A percentile compares a stretch with the other conserved stretches of the same genome.
Evolutionary conservation across 2,329 filamentous ascomycete genomes (phyloP).

Genomic region (Teratosphaeria pseudoeucalypti): DNA sequence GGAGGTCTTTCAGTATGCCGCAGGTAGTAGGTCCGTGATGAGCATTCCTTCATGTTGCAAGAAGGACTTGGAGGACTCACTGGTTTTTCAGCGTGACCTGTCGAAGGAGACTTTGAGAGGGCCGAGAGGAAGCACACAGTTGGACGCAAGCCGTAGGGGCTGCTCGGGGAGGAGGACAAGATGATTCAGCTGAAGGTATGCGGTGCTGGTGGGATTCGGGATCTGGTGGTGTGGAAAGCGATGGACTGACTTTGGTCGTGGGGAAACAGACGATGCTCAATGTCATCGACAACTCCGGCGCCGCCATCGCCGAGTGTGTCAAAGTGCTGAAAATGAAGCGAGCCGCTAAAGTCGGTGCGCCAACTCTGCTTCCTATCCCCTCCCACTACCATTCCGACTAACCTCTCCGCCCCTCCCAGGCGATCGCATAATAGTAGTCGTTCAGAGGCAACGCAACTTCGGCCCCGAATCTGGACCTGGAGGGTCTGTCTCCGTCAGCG

Average conservation of each 20-base stretch:
- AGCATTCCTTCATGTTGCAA: neutral
- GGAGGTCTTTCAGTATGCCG: neutral
- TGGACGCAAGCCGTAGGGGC: neutral
- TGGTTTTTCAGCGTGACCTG: neutral
- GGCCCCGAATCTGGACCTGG: conserved; percentile 61
- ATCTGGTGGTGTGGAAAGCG: neutral
- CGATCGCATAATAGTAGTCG: conserved; percentile 93
- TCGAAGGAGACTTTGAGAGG: neutral
- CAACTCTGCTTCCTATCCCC: neutral
- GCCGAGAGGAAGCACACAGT: neutral
- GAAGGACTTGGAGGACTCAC: neutral
- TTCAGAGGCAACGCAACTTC: conserved; percentile 85
- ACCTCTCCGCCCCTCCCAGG: conserved; percentile 41
- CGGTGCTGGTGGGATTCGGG: neutral
- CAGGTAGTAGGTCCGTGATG: neutral
- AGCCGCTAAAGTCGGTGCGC: conserved; percentile 75
- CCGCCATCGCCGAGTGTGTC: conserved; percentile 91
- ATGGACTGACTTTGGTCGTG: neutral
- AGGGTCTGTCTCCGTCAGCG: conserved; percentile 59
- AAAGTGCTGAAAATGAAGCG: conserved; percentile 85
- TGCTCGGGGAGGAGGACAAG: neutral
- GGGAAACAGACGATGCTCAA: conserved; percentile 74
- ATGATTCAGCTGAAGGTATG: conserved; percentile 5
- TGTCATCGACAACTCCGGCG: conserved; percentile 99
- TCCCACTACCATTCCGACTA: neutral